Evolutionary conservation across 345 rosid species (phyloP).

Genomic region (Euclidium syriacum): DNA sequence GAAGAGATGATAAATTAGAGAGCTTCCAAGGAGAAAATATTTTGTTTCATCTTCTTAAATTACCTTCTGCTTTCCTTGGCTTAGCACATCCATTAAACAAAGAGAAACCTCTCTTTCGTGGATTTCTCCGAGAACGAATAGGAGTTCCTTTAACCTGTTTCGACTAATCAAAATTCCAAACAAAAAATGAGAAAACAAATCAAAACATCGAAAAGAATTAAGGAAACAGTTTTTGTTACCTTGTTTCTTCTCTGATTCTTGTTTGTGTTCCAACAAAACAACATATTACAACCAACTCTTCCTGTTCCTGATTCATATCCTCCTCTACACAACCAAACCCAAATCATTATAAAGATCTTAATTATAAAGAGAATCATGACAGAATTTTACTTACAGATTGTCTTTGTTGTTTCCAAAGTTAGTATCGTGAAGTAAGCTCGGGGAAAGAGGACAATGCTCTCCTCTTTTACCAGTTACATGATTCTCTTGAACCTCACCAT

Average conservation of each 20-base stretch:
- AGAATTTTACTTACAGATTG: slow-evolving; percentile 53
- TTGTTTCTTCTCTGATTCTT: slow-evolving; percentile 46
- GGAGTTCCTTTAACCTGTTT: slow-evolving; percentile 55
- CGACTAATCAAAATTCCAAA: background rate
- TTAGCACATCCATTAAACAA: slow-evolving; percentile 64
- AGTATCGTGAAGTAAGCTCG: slow-evolving; percentile 73
- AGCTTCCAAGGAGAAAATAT: slow-evolving; percentile 2
- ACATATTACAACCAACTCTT: slow-evolving; percentile 67
- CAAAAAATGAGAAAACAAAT: background rate
- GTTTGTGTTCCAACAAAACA: slow-evolving; percentile 75
- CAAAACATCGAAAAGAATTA: background rate
- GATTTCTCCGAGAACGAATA: slow-evolving; percentile 35
- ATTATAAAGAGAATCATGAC: background rate
- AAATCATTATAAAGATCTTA: background rate
- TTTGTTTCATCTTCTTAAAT: slow-evolving; percentile 38
- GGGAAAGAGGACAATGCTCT: slow-evolving; percentile 62
- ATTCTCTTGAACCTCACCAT: slow-evolving; percentile 49
- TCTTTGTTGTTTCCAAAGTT: slow-evolving; percentile 59
- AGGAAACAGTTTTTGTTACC: slow-evolving; percentile 34
- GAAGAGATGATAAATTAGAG: slow-evolving; percentile 7
- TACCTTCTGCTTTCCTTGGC: slow-evolving; percentile 55
- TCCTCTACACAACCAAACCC: slow-evolving; percentile 44
- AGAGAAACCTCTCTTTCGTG: slow-evolving; percentile 44
- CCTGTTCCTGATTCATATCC: slow-evolving; percentile 83
- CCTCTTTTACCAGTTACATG: slow-evolving; percentile 39